Evolutionary conservation across 495 filamentous ascomycete genomes (phyloP).

Genomic region (Penicillium canariense): DNA sequence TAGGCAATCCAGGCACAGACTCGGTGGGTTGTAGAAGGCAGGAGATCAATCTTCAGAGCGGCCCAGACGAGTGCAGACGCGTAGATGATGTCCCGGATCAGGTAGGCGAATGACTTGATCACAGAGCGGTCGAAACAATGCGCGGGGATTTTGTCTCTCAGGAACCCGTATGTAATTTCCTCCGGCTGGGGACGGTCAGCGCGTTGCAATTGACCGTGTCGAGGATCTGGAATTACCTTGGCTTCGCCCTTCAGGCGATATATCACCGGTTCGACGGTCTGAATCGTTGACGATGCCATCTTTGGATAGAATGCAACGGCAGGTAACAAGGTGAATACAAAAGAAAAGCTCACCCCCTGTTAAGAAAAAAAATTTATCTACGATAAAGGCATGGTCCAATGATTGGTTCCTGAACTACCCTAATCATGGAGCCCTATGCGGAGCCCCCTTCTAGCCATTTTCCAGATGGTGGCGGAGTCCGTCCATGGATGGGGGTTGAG

Average conservation of each 20-base stretch:
- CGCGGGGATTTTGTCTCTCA: constrained; percentile 22
- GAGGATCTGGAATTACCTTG: constrained; percentile 5
- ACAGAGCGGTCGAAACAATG: constrained; percentile 30
- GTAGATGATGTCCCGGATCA: constrained; percentile 9
- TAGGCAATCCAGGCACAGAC: constrained; percentile 22
- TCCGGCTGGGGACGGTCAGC: constrained; percentile 11
- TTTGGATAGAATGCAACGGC: not conserved
- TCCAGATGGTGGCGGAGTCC: constrained; percentile 15
- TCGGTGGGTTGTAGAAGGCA: constrained; percentile 20
- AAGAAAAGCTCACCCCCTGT: constrained; percentile 6
- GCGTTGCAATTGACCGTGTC: not conserved
- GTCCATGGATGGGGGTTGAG: constrained; percentile 9
- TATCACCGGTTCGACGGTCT: constrained; percentile 17
- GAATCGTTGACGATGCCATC: constrained; percentile 12
- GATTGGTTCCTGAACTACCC: constrained; percentile 15
- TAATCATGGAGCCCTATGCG: constrained; percentile 17
- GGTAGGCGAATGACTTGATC: constrained; percentile 4
- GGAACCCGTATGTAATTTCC: constrained; percentile 18
- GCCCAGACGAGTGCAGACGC: constrained; percentile 21
- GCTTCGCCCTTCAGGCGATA: constrained; percentile 17
- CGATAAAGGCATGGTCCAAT: constrained; percentile 13
- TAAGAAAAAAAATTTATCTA: constrained; percentile 12
- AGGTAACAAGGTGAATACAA: constrained; percentile 5
- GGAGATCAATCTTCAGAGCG: constrained; percentile 23
- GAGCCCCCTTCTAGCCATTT: constrained; percentile 17